phyloP scores from a whole-genome alignment of 805 yeast genomes.

The Starmera pachycereana region DNA sequence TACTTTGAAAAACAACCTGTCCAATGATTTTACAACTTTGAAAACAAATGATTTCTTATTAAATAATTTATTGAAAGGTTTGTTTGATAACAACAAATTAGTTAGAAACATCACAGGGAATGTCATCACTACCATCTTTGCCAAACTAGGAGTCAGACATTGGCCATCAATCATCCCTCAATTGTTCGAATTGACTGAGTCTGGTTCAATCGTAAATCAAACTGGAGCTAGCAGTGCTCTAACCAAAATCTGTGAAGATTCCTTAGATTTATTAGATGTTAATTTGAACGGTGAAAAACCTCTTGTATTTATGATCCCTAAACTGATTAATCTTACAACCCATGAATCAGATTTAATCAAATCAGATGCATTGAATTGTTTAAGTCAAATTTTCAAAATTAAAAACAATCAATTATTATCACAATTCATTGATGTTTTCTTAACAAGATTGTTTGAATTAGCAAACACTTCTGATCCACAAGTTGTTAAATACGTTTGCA shows the following conservation, averaged over 20 bases:
- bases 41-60: slow-evolving; percentile 23
- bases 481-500: slow-evolving; percentile 68
- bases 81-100: slow-evolving; percentile 42
- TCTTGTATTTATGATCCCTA: slow-evolving; percentile 53
- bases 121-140: slow-evolving; percentile 74
- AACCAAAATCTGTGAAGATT: slow-evolving; percentile 86
- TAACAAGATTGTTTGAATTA: slow-evolving; percentile 53
- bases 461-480: slow-evolving; percentile 52
- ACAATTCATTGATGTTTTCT: slow-evolving; percentile 61
- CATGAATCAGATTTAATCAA: slow-evolving; percentile 39
- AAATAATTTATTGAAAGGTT: slow-evolving; percentile 31
- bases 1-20: slow-evolving; percentile 67
- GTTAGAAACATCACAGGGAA: slow-evolving; percentile 86
- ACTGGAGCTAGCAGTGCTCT: slow-evolving; percentile 79
- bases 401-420: slow-evolving; percentile 44
- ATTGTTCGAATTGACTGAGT: slow-evolving; percentile 49
- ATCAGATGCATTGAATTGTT: slow-evolving; percentile 55
- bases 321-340: slow-evolving; percentile 42
- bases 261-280: slow-evolving; percentile 51
- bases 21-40: slow-evolving; percentile 24
- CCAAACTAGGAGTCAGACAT: slow-evolving; percentile 50
- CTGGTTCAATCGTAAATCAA: slow-evolving; percentile 27
- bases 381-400: slow-evolving; percentile 45
- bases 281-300: slow-evolving; percentile 62
- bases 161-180: slow-evolving; percentile 75